Base-by-base conservation (phyloP, 129 eudicot genomes). In the Helianthus tuberosus region DNA sequence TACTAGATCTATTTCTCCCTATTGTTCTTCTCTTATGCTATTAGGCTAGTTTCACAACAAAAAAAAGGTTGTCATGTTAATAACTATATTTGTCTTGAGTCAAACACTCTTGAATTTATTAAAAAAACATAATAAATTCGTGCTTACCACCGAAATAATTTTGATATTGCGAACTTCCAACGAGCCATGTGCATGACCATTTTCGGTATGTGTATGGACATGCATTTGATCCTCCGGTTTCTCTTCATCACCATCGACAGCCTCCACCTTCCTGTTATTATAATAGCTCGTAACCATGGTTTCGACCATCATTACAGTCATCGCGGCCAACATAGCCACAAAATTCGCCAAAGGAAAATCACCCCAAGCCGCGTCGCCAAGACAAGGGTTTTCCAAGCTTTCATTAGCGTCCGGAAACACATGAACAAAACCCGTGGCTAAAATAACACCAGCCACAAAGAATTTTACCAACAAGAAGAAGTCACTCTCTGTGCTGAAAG, bases 371-470 rank as follows among this genome's bases (percentile, higher is more conserved):
- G 58, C 71, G 1, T 77, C 75, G 0, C 80, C 77, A 0, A 88
- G 32, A 69, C 93, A 83, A 0, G 88, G 83, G 27, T 47, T 77
- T 1, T 82, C 83, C 50, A 88, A 47, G 23, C 73, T 83, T 71
- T 82, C 80, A 25, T 66, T 80, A 0, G 90, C 87, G 48, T 88
- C 90, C 1, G 93, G 86, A 50, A 88, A 69, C n/a, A 88, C 85
- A 48, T 88, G 90, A 16, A 88, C 74, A 41, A 88, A 77, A 7
- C 93, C 93, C 3, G 90, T 88, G 10, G 93, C 80, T 11, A 88
- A 74, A 13, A 88, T 83, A 0, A 88, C 86, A 0, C 90, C 93
- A 0, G 86, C 79, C 0, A 90, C 90, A 14, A 85, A 88, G 16
- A 88, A 82, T 2, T 85, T 78, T 1, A 85, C 25, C 5, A 61